These are phyloP conservation scores for Hypoxylon cercidicola DNA, from an alignment of 495 filamentous ascomycete genomes.

Conservation along the genomic window DNA sequence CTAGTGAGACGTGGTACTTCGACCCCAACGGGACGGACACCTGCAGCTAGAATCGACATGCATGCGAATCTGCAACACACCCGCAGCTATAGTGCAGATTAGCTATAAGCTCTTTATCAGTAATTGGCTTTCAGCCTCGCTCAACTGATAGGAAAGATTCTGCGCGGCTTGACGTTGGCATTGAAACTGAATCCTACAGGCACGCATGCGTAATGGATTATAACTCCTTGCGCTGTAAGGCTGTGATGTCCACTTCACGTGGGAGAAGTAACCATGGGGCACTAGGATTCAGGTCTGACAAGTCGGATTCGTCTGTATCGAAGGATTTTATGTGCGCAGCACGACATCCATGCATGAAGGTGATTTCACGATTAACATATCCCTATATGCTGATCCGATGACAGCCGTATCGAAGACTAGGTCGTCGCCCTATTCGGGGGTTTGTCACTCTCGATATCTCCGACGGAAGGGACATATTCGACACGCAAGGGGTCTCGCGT, in stretches of 20 bases:
- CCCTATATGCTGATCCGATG: constrained; percentile 27
- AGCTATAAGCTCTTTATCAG: constrained; percentile 12
- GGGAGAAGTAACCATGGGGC: constrained; percentile 29
- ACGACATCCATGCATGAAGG: constrained; percentile 36
- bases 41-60: constrained; percentile 40
- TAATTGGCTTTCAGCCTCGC: constrained; percentile 26
- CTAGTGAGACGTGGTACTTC: constrained; percentile 16
- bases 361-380: constrained; percentile 31
- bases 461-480: constrained; percentile 2
- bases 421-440: constrained; percentile 1
- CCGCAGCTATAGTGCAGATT: constrained; percentile 26
- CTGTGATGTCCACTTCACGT: constrained; percentile 40
- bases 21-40: constrained; percentile 24
- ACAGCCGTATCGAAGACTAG: constrained; percentile 1
- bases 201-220: constrained; percentile 18
- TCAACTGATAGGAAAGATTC: constrained; percentile 4
- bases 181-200: constrained; percentile 14
- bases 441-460: constrained; percentile 8
- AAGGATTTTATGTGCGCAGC: constrained; percentile 32
- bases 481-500: constrained; percentile 13
- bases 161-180: constrained; percentile 17
- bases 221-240: constrained; percentile 23
- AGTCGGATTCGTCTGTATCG: constrained; percentile 22
- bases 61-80: constrained; percentile 44
- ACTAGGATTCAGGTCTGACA: constrained; percentile 16